phyloP scores from a whole-genome alignment of 2,329 filamentous ascomycete genomes.

The Bimuria novae-zelandiae region DNA sequence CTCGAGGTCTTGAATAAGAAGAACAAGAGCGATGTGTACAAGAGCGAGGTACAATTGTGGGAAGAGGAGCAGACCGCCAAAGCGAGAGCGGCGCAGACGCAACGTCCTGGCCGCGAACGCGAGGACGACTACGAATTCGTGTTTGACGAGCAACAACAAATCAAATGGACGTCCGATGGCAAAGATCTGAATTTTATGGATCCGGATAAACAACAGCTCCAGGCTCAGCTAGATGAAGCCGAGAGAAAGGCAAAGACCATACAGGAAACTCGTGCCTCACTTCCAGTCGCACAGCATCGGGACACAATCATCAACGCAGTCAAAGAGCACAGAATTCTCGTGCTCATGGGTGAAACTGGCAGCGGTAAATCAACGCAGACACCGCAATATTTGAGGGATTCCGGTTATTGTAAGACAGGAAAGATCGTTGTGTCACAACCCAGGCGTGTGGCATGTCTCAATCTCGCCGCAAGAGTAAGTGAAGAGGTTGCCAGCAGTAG shows the following conservation, averaged over 20 bases:
- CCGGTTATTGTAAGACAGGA: conserved; percentile 65
- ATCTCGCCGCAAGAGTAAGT: conserved; percentile 64
- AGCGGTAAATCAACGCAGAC: conserved; percentile 95
- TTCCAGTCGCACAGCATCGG: background rate
- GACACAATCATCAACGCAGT: conserved; percentile 68
- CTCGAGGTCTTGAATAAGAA: conserved; percentile 86
- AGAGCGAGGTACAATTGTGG: conserved; percentile 96
- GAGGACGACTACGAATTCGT: conserved; percentile 90
- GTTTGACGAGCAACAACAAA: conserved; percentile 85
- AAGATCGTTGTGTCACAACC: conserved; percentile 95
- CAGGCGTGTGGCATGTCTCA: conserved; percentile 94
- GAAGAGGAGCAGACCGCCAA: conserved; percentile 87
- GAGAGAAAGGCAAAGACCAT: conserved; percentile 88
- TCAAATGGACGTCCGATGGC: conserved; percentile 73
- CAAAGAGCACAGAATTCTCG: conserved; percentile 81
- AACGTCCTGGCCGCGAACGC: conserved; percentile 71
- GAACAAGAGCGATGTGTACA: conserved; percentile 83
- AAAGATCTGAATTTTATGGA: conserved; percentile 71
- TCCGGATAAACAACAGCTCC: conserved; percentile 77
- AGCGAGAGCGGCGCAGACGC: conserved; percentile 63
- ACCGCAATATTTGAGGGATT: conserved; percentile 87
- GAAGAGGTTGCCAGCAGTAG: conserved; percentile 52
- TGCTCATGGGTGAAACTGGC: conserved; percentile 93
- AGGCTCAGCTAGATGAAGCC: conserved; percentile 82
- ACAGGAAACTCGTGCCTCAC: background rate